Percentiles rank a stretch among this genome's conserved stretches.
Evolutionary conservation across 2,329 filamentous ascomycete species (phyloP).

Genomic region (Aspergillus sp.): DNA sequence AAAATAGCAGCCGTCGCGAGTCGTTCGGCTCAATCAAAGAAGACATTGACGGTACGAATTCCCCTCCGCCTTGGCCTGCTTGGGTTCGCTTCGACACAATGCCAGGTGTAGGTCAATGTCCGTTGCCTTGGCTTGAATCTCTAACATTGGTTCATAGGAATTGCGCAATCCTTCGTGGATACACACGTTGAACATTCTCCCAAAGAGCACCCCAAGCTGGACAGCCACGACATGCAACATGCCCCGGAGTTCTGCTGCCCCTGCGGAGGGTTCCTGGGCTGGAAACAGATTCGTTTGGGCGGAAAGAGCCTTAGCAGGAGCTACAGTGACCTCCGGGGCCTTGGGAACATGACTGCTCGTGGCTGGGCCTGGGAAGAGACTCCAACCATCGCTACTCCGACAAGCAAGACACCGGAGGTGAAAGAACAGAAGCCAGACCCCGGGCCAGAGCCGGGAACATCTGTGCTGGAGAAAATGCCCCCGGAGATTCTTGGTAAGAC

Average conservation of each 20-base stretch:
- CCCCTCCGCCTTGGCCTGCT: background rate
- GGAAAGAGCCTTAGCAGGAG: conserved; percentile 46
- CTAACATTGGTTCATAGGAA: conserved; percentile 28
- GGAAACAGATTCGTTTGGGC: conserved; percentile 47
- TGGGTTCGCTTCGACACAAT: background rate
- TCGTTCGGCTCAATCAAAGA: conserved; percentile 47
- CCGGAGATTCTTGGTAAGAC: conserved; percentile 68
- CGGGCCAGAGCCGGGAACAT: conserved; percentile 32
- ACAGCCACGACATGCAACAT: conserved; percentile 33
- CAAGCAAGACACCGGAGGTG: conserved; percentile 16
- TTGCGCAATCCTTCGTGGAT: conserved; percentile 46
- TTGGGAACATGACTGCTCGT: conserved; percentile 35
- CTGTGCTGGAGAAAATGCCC: conserved; percentile 67
- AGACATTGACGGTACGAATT: conserved; percentile 40
- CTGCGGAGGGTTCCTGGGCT: conserved; percentile 45
- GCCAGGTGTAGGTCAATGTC: background rate
- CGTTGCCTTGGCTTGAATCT: background rate
- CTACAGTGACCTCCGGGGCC: conserved; percentile 42
- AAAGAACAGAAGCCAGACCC: conserved; percentile 25
- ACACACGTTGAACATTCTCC: conserved; percentile 33
- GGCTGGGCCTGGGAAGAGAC: conserved; percentile 45
- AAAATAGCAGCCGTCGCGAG: conserved; percentile 39
- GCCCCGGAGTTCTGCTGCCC: conserved; percentile 47
- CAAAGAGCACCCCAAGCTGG: conserved; percentile 24
- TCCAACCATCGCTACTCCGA: conserved; percentile 14